Evolutionary conservation across 345 rosid species (phyloP), one percentile per base, ranked within the genome.

Genomic region (sweet orange (Citrus sinensis)): DNA sequence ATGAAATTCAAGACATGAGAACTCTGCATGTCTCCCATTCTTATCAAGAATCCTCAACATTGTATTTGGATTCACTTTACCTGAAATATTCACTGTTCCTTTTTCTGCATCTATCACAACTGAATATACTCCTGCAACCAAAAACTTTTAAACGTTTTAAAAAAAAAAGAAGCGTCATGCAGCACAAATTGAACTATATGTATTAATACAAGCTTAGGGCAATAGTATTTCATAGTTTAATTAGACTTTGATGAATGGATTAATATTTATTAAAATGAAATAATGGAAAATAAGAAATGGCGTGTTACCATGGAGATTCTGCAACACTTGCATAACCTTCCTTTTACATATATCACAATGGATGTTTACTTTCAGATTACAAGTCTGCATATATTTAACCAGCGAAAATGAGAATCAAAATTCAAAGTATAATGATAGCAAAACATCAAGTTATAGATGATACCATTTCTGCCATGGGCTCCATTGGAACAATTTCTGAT

Each of bases 271-370:
- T 4, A 19, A 72, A 20, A 4, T 0, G 2, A 55, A 64, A 64
- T 19, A 73, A 55, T 10, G 37, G 34, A 10, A 22, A n/a, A 25
- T 55, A 1, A 35, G 16, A 25, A 42, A 39, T 19, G 25, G 49
- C 32, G 20, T 82, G 4, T 54, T 54, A 79, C 82, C 80, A n/a
- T 29, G 74, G 64, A 79, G 82, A 79, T 76, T 76, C 34, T 83
- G 85, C 75, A 79, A 51, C 61, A 72, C 78, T 67, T 72, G 68
- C 80, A 83, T 76, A 37, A 83, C 70, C 63, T 83, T 79, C 70
- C 46, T 76, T 30, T 39, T 76, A 58, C 85, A 83, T 68, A 69
- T 46, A 5, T 72, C 78, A 54, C 80, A 83, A n/a, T 61, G 60
- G 42, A 40, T 24, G 42, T 73, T 62, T 77, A 73, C 68, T 80